Evolutionary conservation across 306 rosid species (phyloP).

Genomic region (Spatholobus suberectus): DNA sequence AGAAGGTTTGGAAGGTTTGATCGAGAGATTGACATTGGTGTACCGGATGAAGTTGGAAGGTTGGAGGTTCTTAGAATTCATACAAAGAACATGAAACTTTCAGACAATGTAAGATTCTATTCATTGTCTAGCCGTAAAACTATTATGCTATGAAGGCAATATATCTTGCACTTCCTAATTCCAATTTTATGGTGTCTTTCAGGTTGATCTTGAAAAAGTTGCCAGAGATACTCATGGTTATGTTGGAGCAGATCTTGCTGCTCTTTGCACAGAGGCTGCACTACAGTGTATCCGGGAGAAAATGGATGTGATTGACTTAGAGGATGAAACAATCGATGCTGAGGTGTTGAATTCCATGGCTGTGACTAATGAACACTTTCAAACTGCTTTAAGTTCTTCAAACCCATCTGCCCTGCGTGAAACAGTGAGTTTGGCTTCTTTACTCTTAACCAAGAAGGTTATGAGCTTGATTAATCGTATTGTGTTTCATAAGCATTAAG

Average conservation of each 20-base stretch:
- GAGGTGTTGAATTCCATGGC: conserved; percentile 77
- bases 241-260: conserved; percentile 75
- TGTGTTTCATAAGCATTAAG: not conserved
- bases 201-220: conserved; percentile 78
- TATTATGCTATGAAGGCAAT: conserved; percentile 12
- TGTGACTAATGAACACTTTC: conserved; percentile 70
- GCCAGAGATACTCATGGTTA: conserved; percentile 74
- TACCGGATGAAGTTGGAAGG: conserved; percentile 76
- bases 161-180: not conserved
- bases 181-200: conserved; percentile 16
- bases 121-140: not conserved
- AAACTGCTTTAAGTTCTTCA: conserved; percentile 62
- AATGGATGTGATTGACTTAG: conserved; percentile 75
- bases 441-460: not conserved
- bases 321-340: conserved; percentile 74
- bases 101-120: conserved; percentile 59
- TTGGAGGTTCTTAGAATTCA: conserved; percentile 75
- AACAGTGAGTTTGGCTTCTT: conserved; percentile 59
- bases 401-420: conserved; percentile 81
- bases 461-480: not conserved
- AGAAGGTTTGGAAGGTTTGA: conserved; percentile 80
- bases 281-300: conserved; percentile 75
- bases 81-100: conserved; percentile 77
- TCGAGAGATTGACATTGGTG: conserved; percentile 76
- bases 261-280: conserved; percentile 81